Evolutionary conservation across 352 stramenopile genomes (phyloP).

Genomic region (Globisporangium cylindrosporum): DNA sequence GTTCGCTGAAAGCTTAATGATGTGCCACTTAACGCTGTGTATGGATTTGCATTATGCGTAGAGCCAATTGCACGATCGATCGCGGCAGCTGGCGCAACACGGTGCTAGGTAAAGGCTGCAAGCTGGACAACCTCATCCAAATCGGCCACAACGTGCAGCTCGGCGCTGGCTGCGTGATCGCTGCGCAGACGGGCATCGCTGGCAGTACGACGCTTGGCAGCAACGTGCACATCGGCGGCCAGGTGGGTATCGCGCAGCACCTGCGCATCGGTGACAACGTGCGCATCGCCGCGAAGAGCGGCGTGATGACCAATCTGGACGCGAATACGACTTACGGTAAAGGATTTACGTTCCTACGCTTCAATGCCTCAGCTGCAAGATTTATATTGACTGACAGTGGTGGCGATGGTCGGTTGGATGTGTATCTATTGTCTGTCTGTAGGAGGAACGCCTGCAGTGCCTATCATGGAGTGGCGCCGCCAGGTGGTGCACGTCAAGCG

Average conservation of each 20-base stretch:
- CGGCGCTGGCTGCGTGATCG: constrained; percentile 65
- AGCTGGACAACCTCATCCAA: constrained; percentile 87
- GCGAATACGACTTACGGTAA: constrained; percentile 59
- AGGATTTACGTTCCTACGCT: background rate
- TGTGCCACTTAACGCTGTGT: too few relatives aligned
- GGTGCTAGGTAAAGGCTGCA: constrained; percentile 62
- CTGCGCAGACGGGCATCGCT: constrained; percentile 79
- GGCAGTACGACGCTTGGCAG: constrained; percentile 75
- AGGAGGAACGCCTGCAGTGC: constrained; percentile 71
- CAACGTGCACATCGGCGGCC: constrained; percentile 76
- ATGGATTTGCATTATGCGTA: too few relatives aligned
- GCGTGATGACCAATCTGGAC: constrained; percentile 72
- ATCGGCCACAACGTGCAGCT: constrained; percentile 87
- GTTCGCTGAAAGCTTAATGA: too few relatives aligned
- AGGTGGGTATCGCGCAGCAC: constrained; percentile 84
- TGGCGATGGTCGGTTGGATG: background rate
- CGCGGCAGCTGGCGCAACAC: constrained; percentile 86
- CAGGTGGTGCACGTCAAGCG: constrained; percentile 58
- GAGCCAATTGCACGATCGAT: constrained; percentile 78
- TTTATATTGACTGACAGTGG: background rate
- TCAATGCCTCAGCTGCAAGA: background rate
- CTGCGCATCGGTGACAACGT: constrained; percentile 77
- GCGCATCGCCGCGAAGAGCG: constrained; percentile 83
- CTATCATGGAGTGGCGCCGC: constrained; percentile 77
- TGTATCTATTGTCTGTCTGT: constrained; percentile 3